Percentiles rank a stretch among this genome's conserved stretches.
Conservation (phyloP, 352 stramenopile genomes). For the Globisporangium cystogenes region DNA sequence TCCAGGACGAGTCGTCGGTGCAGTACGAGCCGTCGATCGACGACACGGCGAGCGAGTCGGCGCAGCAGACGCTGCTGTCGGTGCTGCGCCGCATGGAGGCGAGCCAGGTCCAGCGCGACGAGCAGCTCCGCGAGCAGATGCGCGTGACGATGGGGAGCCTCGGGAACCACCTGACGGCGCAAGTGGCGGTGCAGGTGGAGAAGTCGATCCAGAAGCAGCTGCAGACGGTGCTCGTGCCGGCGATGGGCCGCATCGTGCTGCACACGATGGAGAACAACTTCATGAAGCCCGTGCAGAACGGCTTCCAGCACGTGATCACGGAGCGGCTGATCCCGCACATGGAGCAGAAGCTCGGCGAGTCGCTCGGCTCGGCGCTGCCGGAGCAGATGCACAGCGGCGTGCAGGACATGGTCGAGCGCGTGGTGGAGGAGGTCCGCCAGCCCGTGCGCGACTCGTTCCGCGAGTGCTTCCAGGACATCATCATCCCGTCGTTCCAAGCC, state of each 20-base stretch:
- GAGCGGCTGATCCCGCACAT: conserved; percentile 71
- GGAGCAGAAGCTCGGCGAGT: conserved; percentile 66
- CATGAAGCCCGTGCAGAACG: conserved; percentile 79
- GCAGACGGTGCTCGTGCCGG: conserved; percentile 72
- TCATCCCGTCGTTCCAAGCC: conserved; percentile 84
- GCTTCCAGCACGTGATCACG: conserved; percentile 69
- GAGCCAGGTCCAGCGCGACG: conserved; percentile 56
- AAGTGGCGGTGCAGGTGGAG: conserved; percentile 65
- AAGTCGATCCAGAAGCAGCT: conserved; percentile 83
- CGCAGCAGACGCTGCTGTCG: conserved; percentile 49
- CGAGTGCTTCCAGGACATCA: conserved; percentile 82
- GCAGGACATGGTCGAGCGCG: conserved; percentile 63
- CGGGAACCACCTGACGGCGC: conserved; percentile 46
- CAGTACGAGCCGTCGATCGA: conserved; percentile 70
- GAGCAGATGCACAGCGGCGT: conserved; percentile 58
- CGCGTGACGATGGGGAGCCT: conserved; percentile 52
- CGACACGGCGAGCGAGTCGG: conserved; percentile 49
- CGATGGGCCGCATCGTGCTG: conserved; percentile 81
- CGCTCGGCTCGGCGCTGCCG: conserved; percentile 44
- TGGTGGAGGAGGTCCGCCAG: conserved; percentile 75
- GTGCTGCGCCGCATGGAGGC: conserved; percentile 70
- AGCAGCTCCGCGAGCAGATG: conserved; percentile 68
- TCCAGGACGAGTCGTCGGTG: conserved; percentile 69
- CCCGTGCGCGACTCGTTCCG: conserved; percentile 81
- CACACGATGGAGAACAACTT: conserved; percentile 89